Evolutionary conservation across 768 basidiomycete species (phyloP), one percentile per base, ranked within the genome.

Genomic region (Leccinum obscurum): DNA sequence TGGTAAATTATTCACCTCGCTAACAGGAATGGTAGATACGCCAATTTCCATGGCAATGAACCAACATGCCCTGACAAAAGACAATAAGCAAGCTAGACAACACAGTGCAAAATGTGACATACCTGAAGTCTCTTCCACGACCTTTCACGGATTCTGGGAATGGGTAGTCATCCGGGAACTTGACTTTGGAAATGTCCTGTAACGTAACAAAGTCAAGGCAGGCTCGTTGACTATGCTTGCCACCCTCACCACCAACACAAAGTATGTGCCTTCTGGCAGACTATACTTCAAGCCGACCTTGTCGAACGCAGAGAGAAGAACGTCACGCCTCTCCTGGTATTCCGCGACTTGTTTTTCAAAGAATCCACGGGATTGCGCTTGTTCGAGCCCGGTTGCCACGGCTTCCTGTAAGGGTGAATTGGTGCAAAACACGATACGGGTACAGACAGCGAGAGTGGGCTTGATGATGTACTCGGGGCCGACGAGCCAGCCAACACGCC

Each of bases 371-470:
- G 89, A 76, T 22, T 76, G 75, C 2, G 88, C 93, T 66, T 90
- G 80, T 72, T 97, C 96, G 17, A 98, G 80, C 22, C 93, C 95
- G n/a, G 81, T 80, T 5, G 96, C 95, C 17, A 87, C 88, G 14
- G 95, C 96, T 77, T 98, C 96, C 75, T 98, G 96, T 58, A 97
- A 77, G 4, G 95, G 96, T 3, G 94, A 93, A 75, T 96, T 97
- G 56, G 88, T 85, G 76, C 93, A 96, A 78, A 97, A 98, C 34
- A 98, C 90, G 68, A 98, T 95, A 34, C 97, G 89, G 0, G 95
- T 96, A 53, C 85, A 86, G 6, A 93, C 96, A 8, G 95, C 93
- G 30, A 97, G 83, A 15, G 93, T 90, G 2, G 96, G 93, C 50
- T 79, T 77, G 56, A 95, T 90, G 68, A 98, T 89, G 44, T 84